Evolutionary conservation across 2,329 filamentous ascomycete genomes (phyloP).

Genomic region (Claviceps quebecensis): DNA sequence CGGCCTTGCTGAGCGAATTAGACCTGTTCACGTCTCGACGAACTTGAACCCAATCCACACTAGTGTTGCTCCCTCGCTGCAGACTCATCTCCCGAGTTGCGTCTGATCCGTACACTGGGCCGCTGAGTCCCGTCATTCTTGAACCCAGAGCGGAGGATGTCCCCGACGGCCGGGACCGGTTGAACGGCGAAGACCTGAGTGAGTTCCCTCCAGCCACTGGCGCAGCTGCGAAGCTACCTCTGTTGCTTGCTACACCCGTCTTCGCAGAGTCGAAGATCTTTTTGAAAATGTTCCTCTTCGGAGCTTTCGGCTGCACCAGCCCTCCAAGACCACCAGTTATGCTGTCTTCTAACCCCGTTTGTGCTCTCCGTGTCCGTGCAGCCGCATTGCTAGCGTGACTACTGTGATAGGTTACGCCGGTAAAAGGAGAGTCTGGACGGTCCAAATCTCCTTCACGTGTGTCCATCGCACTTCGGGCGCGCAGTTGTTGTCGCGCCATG

Average conservation of each 20-base stretch:
- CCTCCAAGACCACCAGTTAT: constrained; percentile 61
- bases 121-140: constrained; percentile 21
- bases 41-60: constrained; percentile 91
- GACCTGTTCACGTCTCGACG: constrained; percentile 90
- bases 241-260: constrained; percentile 78
- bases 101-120: constrained; percentile 28
- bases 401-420: constrained; percentile 78
- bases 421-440: constrained; percentile 51
- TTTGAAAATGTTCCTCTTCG: constrained; percentile 84
- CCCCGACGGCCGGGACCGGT: constrained; percentile 22
- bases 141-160: constrained; percentile 33
- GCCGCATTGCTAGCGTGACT: constrained; percentile 55
- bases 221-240: constrained; percentile 63
- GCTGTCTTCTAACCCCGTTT: constrained; percentile 52
- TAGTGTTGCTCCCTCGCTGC: constrained; percentile 26
- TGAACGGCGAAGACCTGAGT: constrained; percentile 27
- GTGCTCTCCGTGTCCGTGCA: constrained; percentile 41
- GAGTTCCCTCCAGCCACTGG: constrained; percentile 27
- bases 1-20: constrained; percentile 81
- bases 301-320: constrained; percentile 59
- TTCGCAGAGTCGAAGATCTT: constrained; percentile 91
- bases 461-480: constrained; percentile 52
- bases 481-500: constrained; percentile 60
- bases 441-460: constrained; percentile 41
- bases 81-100: constrained; percentile 58